Base-by-base conservation (phyloP, 257 asterid genomes). In the Nicotiana tabacum region DNA sequence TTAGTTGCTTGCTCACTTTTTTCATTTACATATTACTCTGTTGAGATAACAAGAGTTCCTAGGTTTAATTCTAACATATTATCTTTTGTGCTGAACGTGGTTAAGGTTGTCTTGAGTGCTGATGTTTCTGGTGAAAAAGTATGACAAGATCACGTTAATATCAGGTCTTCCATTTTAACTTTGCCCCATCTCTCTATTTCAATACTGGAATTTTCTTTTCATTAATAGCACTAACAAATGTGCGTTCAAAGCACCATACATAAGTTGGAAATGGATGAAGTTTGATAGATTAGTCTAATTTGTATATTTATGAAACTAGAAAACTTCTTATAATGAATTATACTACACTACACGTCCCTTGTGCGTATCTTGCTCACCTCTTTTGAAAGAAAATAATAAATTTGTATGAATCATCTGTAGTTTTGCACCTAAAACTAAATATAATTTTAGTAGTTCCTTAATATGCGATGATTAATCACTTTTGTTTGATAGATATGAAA, bases 91-190 rank as follows among this genome's bases (percentile, higher is more conserved):
- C 69, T 66, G 48, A 77, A 78, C 46, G 86, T 88, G 77, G 93
- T 94, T 76, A 96, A 96, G 91, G 98, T 96, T 87, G 97, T 96
- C 57, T 77, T 96, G 46, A 97, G 97, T 77, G 98, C 97, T 86
- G 99, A 96, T 90, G 93, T 94, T 76, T 86, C 93, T 58, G 89
- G 89, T 72, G 21, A 91, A 88, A 17, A 89, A 93, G 32, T 91
- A 90, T 72, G 94, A 93, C 89, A 96, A 94, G 89, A 98, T 96
- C 81, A 95, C 98, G 6, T 88, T 94, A 13, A 90, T 96, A 89
- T 96, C 99, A 92, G 99, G 99, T 94, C 37, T 10, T 84, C 33
- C 53, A 81, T 43, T 67, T 77, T 69, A 18, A 84, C 67, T 83
- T 24, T 65, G 43, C 1, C 2, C 32, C 58, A 9, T 80, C 46